Evolutionary conservation across 305 asterid genomes (phyloP).

Genomic region (Solanum hybrid): DNA sequence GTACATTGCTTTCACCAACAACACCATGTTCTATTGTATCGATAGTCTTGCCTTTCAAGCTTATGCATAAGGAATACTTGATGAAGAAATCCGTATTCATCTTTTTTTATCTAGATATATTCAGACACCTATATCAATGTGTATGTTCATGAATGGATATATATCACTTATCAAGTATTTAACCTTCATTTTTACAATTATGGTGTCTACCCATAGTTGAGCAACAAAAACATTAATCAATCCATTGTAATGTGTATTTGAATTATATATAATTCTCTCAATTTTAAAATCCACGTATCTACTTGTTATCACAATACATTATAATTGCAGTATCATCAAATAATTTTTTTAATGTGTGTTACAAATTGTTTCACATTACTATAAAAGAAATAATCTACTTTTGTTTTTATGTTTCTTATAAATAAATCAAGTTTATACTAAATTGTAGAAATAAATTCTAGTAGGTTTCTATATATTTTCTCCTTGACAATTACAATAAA

Average conservation of each 20-base stretch:
- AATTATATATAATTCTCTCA: not conserved
- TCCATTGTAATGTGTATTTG: not conserved
- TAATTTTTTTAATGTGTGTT: not conserved
- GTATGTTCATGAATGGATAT: not conserved
- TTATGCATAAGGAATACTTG: too few species aligned
- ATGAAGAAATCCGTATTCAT: not conserved
- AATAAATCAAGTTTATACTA: not conserved
- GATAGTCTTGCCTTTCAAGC: too few species aligned
- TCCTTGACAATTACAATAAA: not conserved
- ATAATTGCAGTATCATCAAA: not conserved
- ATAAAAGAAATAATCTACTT: not conserved
- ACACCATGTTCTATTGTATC: too few species aligned
- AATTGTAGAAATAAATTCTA: too few species aligned
- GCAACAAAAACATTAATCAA: not conserved
- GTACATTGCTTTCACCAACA: too few species aligned
- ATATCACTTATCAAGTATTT: not conserved
- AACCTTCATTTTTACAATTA: not conserved
- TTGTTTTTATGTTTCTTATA: not conserved
- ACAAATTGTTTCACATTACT: not conserved
- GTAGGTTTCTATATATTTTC: not conserved
- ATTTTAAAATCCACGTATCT: not conserved
- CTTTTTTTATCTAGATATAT: not conserved
- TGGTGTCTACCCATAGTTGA: not conserved
- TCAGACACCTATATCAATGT: not conserved
- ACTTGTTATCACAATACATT: not conserved